phyloP scores from a whole-genome alignment of 352 stramenopile genomes.

The Globisporangium nagaii region DNA sequence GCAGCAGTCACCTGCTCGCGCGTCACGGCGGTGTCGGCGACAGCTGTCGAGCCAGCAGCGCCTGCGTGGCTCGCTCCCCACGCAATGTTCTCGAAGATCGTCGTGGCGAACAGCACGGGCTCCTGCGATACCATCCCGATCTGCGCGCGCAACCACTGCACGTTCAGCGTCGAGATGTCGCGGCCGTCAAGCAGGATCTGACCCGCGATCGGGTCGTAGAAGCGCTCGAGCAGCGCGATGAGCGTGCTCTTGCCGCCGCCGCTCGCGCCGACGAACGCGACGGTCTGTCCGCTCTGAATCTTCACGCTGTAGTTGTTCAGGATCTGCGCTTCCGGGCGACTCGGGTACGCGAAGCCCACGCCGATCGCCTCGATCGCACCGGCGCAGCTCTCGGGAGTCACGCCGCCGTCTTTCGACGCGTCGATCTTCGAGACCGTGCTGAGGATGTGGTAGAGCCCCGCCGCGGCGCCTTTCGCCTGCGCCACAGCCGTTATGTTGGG shows the following conservation, averaged over 20 bases:
- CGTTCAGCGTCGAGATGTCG: conserved; percentile 70
- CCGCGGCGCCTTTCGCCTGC: conserved; percentile 28
- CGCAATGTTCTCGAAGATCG: conserved; percentile 89
- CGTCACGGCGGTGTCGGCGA: conserved; percentile 4
- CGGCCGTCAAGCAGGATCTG: conserved; percentile 74
- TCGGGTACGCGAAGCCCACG: conserved; percentile 67
- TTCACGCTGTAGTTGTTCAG: conserved; percentile 25
- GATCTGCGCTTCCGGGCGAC: conserved; percentile 30
- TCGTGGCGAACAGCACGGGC: conserved; percentile 87
- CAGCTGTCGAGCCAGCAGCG: conserved; percentile 11
- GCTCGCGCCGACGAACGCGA: conserved; percentile 27
- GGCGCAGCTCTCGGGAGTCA: conserved; percentile 16
- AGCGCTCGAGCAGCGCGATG: conserved; percentile 65
- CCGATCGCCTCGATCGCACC: conserved; percentile 40
- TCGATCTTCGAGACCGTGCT: conserved; percentile 42
- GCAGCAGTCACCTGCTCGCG: conserved; percentile 5
- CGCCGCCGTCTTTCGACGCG: conserved; percentile 19
- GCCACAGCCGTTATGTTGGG: conserved; percentile 37
- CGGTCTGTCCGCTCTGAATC: conserved; percentile 21
- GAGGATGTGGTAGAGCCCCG: conserved; percentile 44
- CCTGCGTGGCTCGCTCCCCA: conserved; percentile 27
- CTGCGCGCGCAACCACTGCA: conserved; percentile 63
- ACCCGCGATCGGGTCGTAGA: conserved; percentile 84
- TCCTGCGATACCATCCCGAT: conserved; percentile 81
- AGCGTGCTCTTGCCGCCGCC: conserved; percentile 39